phyloP scores from a whole-genome alignment of 2,329 filamentous ascomycete genomes.

The Ophiocordyceps camponoti-leonardi region DNA sequence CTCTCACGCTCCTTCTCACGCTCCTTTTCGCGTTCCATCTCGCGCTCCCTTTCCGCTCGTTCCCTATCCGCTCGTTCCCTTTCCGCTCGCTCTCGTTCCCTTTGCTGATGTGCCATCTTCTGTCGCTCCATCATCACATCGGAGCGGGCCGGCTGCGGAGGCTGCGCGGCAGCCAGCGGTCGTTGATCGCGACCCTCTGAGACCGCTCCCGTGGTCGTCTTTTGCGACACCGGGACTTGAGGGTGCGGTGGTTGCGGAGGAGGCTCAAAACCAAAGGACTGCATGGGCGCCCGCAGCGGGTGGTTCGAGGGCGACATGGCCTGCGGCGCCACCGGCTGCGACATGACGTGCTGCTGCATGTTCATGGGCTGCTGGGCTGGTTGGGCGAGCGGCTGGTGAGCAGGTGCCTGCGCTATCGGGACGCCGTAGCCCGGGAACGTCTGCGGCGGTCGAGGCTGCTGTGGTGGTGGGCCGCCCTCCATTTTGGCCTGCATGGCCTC shows the following conservation, averaged over 20 bases:
- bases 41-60: neutral
- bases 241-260: conserved; percentile 17
- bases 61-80: neutral
- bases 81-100: conserved; percentile 5
- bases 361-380: conserved; percentile 11
- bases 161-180: conserved; percentile 16
- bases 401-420: conserved; percentile 27
- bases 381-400: conserved; percentile 8
- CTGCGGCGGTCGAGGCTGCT: conserved; percentile 18
- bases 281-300: conserved; percentile 24
- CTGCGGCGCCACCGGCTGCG: conserved; percentile 19
- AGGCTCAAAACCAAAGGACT: conserved; percentile 25
- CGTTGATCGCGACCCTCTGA: conserved; percentile 17
- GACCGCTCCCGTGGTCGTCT: conserved; percentile 13
- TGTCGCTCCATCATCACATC: conserved; percentile 17
- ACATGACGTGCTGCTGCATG: conserved; percentile 15
- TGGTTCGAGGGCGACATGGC: conserved; percentile 28
- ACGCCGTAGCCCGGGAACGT: conserved; percentile 25
- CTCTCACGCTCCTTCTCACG: neutral
- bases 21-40: neutral
- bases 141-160: conserved; percentile 14
- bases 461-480: conserved; percentile 18
- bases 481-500: conserved; percentile 28
- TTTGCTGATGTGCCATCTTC: conserved; percentile 8
- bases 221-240: conserved; percentile 22